A percentile compares a stretch with the other conserved stretches of the same genome.
Conservation (phyloP, 2,329 filamentous ascomycete species). For the Aspergillus latus region DNA sequence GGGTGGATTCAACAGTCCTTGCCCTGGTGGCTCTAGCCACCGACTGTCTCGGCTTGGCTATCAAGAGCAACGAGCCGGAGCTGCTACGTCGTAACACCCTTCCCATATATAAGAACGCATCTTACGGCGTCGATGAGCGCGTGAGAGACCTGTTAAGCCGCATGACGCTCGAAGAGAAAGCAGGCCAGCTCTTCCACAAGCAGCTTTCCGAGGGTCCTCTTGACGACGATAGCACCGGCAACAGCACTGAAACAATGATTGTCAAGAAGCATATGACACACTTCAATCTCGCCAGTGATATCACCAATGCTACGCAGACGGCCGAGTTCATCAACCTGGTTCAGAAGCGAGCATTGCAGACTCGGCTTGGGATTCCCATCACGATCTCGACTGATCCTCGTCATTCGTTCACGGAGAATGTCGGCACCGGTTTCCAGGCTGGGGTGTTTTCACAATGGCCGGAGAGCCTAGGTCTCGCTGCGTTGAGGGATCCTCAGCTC, state of each 20-base stretch:
- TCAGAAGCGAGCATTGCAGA: not conserved
- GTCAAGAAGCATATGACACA: not conserved
- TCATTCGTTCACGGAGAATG: not conserved
- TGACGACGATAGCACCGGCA: not conserved
- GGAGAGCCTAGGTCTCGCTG: slow-evolving; percentile 52
- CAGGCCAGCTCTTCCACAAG: not conserved
- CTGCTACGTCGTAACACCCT: not conserved
- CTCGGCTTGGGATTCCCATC: slow-evolving; percentile 1
- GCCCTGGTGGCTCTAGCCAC: not conserved
- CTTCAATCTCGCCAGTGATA: not conserved
- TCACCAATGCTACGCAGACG: not conserved
- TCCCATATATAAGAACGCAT: not conserved
- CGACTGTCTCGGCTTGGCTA: not conserved
- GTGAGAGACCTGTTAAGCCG: not conserved
- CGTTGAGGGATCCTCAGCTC: slow-evolving; percentile 46
- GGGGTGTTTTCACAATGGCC: slow-evolving; percentile 54
- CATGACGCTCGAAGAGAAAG: slow-evolving; percentile 6
- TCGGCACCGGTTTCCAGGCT: slow-evolving; percentile 45
- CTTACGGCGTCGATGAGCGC: not conserved
- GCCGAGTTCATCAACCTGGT: not conserved
- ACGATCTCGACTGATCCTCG: not conserved
- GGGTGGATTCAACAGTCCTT: not conserved
- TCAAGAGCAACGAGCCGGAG: not conserved
- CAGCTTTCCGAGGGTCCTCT: not conserved
- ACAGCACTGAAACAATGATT: not conserved